Evolutionary conservation across 306 rosid genomes (phyloP).

Genomic region (Prunus campanulata): DNA sequence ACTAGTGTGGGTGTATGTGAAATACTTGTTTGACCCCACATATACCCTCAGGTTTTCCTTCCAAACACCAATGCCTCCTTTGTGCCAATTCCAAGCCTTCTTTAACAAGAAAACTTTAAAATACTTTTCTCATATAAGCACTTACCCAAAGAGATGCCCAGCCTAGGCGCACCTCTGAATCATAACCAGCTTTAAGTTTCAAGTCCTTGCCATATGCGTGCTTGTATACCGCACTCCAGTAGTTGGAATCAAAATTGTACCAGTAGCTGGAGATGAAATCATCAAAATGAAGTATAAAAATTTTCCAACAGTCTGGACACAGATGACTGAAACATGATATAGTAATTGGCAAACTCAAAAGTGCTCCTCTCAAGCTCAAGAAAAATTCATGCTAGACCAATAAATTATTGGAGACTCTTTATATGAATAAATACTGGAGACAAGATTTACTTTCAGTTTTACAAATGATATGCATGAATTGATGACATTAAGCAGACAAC

Average conservation of each 20-base stretch:
- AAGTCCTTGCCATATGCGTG: constrained; percentile 76
- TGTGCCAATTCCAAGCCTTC: background rate
- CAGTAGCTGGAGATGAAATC: constrained; percentile 64
- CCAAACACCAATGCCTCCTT: background rate
- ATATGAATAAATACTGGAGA: background rate
- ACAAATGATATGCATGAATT: background rate
- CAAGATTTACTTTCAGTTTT: background rate
- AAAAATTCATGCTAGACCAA: background rate
- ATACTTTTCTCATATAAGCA: background rate
- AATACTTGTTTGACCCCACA: background rate
- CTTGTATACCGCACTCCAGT: constrained; percentile 98
- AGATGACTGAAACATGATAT: background rate
- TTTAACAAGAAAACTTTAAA: background rate
- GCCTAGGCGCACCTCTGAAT: constrained; percentile 88
- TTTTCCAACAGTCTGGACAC: background rate
- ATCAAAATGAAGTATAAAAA: background rate
- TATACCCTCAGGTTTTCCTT: background rate
- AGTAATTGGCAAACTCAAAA: background rate
- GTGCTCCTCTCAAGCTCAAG: background rate
- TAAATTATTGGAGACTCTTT: background rate
- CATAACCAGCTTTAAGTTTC: constrained; percentile 95
- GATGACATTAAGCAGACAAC: background rate
- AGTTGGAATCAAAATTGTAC: constrained; percentile 81
- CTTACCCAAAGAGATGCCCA: constrained; percentile 99
- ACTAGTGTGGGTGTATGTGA: background rate